These are phyloP conservation scores for Neurospora sp. DNA, from an alignment of 495 filamentous ascomycete species.

Conservation along the genomic window DNA sequence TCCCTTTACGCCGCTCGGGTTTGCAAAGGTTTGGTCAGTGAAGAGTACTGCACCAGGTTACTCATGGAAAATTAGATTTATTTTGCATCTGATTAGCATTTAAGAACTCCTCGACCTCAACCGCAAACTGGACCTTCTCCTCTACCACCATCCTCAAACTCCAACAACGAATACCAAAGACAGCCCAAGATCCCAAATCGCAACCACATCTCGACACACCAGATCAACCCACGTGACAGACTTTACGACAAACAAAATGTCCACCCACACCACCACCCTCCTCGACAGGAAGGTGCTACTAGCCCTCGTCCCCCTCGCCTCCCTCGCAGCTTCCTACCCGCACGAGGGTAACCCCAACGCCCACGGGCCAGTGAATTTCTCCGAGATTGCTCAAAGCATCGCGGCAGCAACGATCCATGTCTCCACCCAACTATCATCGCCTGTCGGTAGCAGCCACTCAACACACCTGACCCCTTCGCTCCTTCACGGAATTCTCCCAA, in stretches of 20 bases:
- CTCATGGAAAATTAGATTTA: neutral
- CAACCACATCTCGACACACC: too few species aligned
- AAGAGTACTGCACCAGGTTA: too few species aligned
- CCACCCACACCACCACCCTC: neutral
- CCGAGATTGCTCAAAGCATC: neutral
- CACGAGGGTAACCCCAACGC: neutral
- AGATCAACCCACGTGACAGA: too few species aligned
- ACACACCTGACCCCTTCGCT: neutral
- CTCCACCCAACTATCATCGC: neutral
- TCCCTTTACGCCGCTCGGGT: neutral
- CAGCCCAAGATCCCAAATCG: too few species aligned
- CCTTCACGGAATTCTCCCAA: neutral
- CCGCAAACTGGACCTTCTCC: too few species aligned
- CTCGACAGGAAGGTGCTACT: neutral
- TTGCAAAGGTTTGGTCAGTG: neutral
- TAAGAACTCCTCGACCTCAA: neutral
- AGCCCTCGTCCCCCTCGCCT: neutral
- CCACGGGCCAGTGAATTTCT: neutral
- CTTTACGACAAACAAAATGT: neutral
- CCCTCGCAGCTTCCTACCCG: neutral
- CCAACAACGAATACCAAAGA: too few species aligned
- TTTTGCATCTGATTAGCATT: neutral
- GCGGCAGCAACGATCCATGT: neutral
- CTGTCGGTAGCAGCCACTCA: neutral
- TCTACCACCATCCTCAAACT: neutral